Base-by-base conservation (phyloP, 2,329 filamentous ascomycete species). In the Microsporum canis region DNA sequence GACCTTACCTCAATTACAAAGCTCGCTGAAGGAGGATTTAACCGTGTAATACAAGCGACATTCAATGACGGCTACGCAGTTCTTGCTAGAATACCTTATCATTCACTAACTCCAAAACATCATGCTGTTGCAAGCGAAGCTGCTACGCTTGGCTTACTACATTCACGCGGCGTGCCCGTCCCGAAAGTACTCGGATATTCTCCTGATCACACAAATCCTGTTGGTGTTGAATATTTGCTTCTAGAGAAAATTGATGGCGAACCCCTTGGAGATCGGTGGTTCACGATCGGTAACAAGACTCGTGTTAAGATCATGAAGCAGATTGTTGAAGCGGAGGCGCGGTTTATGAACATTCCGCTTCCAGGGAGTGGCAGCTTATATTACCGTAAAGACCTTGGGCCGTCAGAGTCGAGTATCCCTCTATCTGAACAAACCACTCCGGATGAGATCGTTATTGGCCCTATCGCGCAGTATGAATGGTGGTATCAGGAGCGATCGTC, bases 121-220 rank as follows among this genome's bases (percentile, higher is more conserved):
- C 66, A 66, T 47, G 61, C 64, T 23, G 66, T 67, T 41, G 68
- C 67, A 4, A 69, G 65, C 59, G 68, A 70, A 65, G 67, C 63
- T 14, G 66, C 66, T n/a, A 69, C 66, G 2, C 60, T 67, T 10
- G 62, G 61, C 6, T 67, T 68, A 38, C 63, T 71, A 29, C 66
- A 62, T 12, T 65, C 61, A 10, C 64, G 72, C 43, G 66, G 66
- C 8, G 64, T 76, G 59, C 72, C 74, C n/a, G 71, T 75, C 17
- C 74, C 74, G 3, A 61, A 66, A 45, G 59, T 71, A 2, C 66
- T 67, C 63, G 65, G 62, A 1, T 70, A 63, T 58, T 69, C 64
- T 36, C 64, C 66, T 7, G 63, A 63, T 33, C 38, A 43, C 3
- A 61, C 66, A 7, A 70, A 69, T 53, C 10, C 63, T 7, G 66